Evolutionary conservation across 352 stramenopile genomes (phyloP).

Genomic region (Phytophthora pisi): DNA sequence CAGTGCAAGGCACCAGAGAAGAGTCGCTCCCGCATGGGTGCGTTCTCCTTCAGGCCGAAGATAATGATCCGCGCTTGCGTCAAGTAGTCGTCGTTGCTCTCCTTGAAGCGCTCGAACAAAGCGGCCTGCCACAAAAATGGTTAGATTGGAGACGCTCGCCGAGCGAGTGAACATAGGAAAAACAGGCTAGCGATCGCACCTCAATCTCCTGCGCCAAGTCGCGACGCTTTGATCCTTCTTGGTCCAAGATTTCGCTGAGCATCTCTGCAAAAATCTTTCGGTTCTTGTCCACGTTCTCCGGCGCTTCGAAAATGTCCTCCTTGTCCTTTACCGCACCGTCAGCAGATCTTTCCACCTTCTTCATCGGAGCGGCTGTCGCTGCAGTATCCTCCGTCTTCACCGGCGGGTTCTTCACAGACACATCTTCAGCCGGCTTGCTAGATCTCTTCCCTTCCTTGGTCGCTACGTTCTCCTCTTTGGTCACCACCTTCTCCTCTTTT

Average conservation of each 20-base stretch:
- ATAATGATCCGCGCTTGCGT: slow-evolving; percentile 78
- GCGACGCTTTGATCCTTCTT: slow-evolving; percentile 40
- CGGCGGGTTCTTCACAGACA: background rate
- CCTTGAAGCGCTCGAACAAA: slow-evolving; percentile 83
- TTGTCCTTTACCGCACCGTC: slow-evolving; percentile 20
- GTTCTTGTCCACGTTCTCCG: slow-evolving; percentile 60
- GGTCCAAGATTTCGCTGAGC: slow-evolving; percentile 63
- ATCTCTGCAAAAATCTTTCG: slow-evolving; percentile 69
- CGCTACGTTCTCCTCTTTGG: background rate
- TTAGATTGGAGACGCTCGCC: too few species aligned
- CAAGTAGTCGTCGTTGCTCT: slow-evolving; percentile 80
- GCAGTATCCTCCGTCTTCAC: slow-evolving; percentile 12
- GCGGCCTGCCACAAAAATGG: slow-evolving; percentile 38
- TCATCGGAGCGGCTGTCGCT: slow-evolving; percentile 14
- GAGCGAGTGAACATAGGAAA: too few species aligned
- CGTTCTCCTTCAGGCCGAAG: slow-evolving; percentile 79
- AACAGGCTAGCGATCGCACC: slow-evolving; percentile 28
- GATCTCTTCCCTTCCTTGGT: slow-evolving; percentile 16
- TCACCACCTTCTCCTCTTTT: too few species aligned
- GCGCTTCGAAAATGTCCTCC: slow-evolving; percentile 37
- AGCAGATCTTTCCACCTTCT: slow-evolving; percentile 8
- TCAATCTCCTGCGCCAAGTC: slow-evolving; percentile 77
- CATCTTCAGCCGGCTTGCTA: slow-evolving; percentile 4
- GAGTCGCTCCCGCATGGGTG: slow-evolving; percentile 63
- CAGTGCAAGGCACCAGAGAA: slow-evolving; percentile 67